Evolutionary conservation across 108 stramenopile species (phyloP), one percentile per base, ranked within the genome.

Genomic region (Nitzschia palea): DNA sequence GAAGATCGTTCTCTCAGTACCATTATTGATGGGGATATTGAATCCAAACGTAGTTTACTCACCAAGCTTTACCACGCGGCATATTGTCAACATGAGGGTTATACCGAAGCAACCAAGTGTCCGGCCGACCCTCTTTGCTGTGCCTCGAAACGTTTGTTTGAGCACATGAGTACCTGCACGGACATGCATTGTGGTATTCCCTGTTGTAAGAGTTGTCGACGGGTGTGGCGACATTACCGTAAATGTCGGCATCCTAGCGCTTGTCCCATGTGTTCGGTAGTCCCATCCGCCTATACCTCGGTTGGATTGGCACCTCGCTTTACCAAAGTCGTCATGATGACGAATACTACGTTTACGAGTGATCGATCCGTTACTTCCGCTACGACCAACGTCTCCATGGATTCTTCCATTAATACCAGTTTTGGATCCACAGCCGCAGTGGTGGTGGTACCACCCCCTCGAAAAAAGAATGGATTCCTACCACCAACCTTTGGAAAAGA

Each of bases 211-310:
- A 14, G 43, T 12, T 65, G 42, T 42, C 53, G 64, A n/a, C n/a
- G 47, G 3, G 42, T 73, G 4, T 73, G 72, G 72, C 40, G 31
- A 17, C 72, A 73, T 36, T 73, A 73, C 35, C 72, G 63, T n/a
- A 57, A 73, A 26, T 73, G 72, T 47, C 29, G 44, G 2, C 55
- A 55, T 10, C 28, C 34, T 14, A 51, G 50, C 47, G 34, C 25
- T 31, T 51, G 63, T 60, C 59, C 59, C 1, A 2, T 60, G 59
- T 60, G 59, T 43, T 60, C 40, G 31, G 59, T 26, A 25, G 15
- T 60, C 25, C 32, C 32, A 2, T 34, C 23, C n/a, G 23, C 59
- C 1, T 60, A 60, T 32, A 34, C 59, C 0, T 43, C 59, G 0
- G 40, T n/a, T 23, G 32, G 37, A 20, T 26, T 60, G 14, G 59